A percentile compares a stretch with the other conserved stretches of the same genome.
Conservation (phyloP, 176 grass and related monocot species). For the Hordeum marinum region DNA sequence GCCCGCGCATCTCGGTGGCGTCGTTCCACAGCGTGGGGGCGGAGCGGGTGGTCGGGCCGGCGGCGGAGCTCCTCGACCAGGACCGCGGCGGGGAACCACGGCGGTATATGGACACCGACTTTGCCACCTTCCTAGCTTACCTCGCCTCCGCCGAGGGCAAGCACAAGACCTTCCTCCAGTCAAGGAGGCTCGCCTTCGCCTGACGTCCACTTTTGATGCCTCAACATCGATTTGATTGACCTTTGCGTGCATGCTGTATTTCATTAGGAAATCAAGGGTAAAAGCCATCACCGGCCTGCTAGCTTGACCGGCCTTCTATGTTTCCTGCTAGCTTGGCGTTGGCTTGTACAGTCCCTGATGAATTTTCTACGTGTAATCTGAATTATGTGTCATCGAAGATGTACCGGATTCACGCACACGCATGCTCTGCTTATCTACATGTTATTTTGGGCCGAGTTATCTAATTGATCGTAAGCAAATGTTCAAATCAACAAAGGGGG, state of each 20-base stretch:
- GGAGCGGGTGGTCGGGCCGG: constrained; percentile 40
- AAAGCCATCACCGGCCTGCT: background rate
- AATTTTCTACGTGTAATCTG: background rate
- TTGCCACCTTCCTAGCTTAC: constrained; percentile 78
- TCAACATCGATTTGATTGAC: background rate
- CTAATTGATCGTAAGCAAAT: background rate
- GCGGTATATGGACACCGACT: constrained; percentile 81
- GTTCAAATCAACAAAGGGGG: background rate
- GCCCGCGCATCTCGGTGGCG: constrained; percentile 65
- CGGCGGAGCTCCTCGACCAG: constrained; percentile 46
- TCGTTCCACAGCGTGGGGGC: constrained; percentile 78
- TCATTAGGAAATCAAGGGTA: background rate
- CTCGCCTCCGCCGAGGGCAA: constrained; percentile 55
- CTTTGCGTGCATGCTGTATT: background rate
- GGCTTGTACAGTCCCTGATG: background rate
- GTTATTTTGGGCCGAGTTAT: background rate
- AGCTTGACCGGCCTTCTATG: background rate
- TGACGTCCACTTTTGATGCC: background rate
- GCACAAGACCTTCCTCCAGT: constrained; percentile 83
- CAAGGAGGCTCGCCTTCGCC: constrained; percentile 41
- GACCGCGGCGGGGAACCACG: constrained; percentile 11
- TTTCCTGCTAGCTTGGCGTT: background rate
- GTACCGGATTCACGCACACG: background rate
- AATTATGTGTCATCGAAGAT: background rate
- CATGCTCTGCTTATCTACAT: too few species aligned